Base-by-base conservation (phyloP, 2,329 filamentous ascomycete species). In the Myrmaecium sp. region DNA sequence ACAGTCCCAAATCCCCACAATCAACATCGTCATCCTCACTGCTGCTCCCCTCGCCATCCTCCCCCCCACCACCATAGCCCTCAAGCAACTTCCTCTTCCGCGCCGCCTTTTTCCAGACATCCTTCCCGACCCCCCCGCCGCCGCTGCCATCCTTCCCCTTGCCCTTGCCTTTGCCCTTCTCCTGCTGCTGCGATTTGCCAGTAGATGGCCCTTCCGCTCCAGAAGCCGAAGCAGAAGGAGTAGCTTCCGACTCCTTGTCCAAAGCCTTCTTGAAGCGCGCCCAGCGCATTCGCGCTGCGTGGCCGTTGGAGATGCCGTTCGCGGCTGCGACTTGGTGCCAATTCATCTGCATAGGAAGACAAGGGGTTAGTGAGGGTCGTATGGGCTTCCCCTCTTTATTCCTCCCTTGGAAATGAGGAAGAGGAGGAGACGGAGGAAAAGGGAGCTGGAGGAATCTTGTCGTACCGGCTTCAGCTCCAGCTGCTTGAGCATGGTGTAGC, bases 211-310 rank as follows among this genome's bases (percentile, higher is more conserved):
- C 13, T 16, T 16, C 12, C 18, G 18, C 14, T 9, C 21, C 23
- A 11, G 28, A 22, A 12, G 13, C 10, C 6, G 23, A 16, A 11
- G 14, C 23, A 3, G 21, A 21, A 14, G 19, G 9, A 13, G 5
- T 8, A 6, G 29, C 15, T 14, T 20, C 14, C 8, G 13, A 9
- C 9, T 17, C 21, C 7, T 7, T 8, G 8, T 68, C 63, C 51
- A 64, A 62, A 24, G 65, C 59, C 29, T 57, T 52, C 31, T 53
- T 58, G 44, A 66, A 66, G 18, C 64, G 58, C 13, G 58, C 62
- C 40, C 58, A 68, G 15, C 64, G 57, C 64, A 68, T 68, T 20
- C 64, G 58, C 9, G 64, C 64, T 3, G 64, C 64, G 37, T 68
- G 64, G 19, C 62, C 64, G 28, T 67, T 68, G 18, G 59, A 61